Evolutionary conservation across 2,329 filamentous ascomycete genomes (phyloP).

Genomic region (Penicillium polonicum): DNA sequence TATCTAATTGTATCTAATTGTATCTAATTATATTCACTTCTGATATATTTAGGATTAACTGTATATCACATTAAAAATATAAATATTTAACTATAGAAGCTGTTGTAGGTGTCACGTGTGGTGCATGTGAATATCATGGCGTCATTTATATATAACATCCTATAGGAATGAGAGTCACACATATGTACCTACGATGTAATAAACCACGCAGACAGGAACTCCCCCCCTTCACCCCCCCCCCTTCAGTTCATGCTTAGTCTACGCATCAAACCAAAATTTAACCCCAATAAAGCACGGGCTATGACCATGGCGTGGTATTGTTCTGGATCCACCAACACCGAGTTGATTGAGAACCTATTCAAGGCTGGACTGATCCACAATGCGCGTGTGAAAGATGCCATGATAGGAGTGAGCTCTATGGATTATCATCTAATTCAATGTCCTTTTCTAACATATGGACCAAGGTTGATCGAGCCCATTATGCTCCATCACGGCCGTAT

Average conservation of each 20-base stretch:
- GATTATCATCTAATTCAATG: neutral
- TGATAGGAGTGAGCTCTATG: conserved; percentile 60
- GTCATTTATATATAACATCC: conserved; percentile 2
- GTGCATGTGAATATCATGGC: conserved; percentile 1
- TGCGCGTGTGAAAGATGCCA: conserved; percentile 71
- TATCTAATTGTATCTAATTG: too few species aligned
- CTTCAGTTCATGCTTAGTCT: neutral
- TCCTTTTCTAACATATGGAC: conserved; percentile 10
- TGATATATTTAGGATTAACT: neutral
- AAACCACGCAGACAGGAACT: neutral
- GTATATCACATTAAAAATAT: too few species aligned
- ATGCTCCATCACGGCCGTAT: conserved; percentile 71
- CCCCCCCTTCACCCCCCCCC: too few species aligned
- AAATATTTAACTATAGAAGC: neutral
- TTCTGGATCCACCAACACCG: conserved; percentile 70
- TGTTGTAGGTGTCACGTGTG: neutral
- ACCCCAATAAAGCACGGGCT: conserved; percentile 5
- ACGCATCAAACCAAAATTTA: neutral
- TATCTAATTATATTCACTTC: too few species aligned
- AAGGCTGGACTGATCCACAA: conserved; percentile 71
- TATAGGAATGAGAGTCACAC: neutral
- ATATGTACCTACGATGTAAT: conserved; percentile 2
- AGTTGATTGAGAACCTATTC: conserved; percentile 76
- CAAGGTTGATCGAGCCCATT: conserved; percentile 85
- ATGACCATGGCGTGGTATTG: conserved; percentile 83